A percentile compares a stretch with the other conserved stretches of the same genome.
Conservation (phyloP, 2,329 filamentous ascomycete species). For the Xylaria sp. region DNA sequence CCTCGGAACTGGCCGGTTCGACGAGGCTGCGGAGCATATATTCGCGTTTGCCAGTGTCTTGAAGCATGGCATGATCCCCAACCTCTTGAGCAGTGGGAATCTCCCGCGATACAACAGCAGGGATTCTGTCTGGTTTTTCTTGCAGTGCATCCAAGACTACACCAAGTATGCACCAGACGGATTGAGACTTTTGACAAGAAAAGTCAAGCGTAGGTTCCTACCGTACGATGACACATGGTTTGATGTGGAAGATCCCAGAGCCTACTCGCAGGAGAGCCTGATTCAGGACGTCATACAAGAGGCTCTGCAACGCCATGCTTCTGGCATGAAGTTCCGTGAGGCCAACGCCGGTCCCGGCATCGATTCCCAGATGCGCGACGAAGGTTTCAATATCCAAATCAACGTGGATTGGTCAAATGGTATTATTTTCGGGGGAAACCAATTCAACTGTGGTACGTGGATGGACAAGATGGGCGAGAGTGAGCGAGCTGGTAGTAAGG, state of each 20-base stretch:
- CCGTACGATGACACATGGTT: constrained; percentile 98
- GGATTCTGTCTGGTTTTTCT: constrained; percentile 97
- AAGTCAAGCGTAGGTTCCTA: constrained; percentile 81
- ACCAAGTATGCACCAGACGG: constrained; percentile 80
- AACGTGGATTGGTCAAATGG: constrained; percentile 90
- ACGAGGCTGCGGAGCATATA: constrained; percentile 91
- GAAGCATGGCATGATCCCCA: constrained; percentile 98
- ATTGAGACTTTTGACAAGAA: constrained; percentile 70
- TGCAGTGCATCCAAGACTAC: constrained; percentile 96
- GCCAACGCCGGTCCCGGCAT: constrained; percentile 88
- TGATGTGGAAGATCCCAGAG: constrained; percentile 74
- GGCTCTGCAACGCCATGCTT: constrained; percentile 86
- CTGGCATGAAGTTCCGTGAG: constrained; percentile 88
- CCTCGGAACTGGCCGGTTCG: constrained; percentile 84
- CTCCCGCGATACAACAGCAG: constrained; percentile 91
- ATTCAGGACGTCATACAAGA: constrained; percentile 92
- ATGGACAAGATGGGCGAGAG: constrained; percentile 99
- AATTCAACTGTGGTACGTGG: constrained; percentile 96
- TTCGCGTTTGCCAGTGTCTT: constrained; percentile 92
- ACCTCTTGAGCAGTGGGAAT: constrained; percentile 83
- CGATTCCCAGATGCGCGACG: constrained; percentile 89
- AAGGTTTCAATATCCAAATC: constrained; percentile 91
- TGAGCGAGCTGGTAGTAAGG: constrained; percentile 85
- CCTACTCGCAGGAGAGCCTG: constrained; percentile 82
- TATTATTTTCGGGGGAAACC: constrained; percentile 91